These are phyloP conservation scores for Eremothecium sinecaudum DNA, from an alignment of 1,139 yeast species.

Conservation along the genomic window DNA sequence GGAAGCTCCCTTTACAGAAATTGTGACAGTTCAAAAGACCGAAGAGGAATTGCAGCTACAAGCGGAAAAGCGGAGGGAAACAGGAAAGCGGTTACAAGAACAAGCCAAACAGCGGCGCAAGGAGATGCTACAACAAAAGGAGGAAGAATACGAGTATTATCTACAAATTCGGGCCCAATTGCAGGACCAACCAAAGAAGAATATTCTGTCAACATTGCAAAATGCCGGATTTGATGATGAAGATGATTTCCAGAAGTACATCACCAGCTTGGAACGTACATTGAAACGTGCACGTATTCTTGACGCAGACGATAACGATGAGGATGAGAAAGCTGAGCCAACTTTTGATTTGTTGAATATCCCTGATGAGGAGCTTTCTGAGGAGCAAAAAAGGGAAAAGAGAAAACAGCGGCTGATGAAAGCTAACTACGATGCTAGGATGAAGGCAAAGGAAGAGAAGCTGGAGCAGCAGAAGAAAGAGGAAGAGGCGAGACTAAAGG, in stretches of 20 bases:
- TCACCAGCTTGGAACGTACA: slow-evolving; percentile 57
- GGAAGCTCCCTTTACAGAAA: slow-evolving; percentile 72
- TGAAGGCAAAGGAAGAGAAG: slow-evolving; percentile 73
- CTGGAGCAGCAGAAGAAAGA: slow-evolving; percentile 44
- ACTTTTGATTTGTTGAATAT: slow-evolving; percentile 72
- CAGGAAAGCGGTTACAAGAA: slow-evolving; percentile 81
- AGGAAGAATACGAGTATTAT: slow-evolving; percentile 70
- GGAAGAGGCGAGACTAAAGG: slow-evolving; percentile 46
- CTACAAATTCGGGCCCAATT: slow-evolving; percentile 47
- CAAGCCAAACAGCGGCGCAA: slow-evolving; percentile 80
- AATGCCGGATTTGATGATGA: slow-evolving; percentile 74
- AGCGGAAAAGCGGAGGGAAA: slow-evolving; percentile 73
- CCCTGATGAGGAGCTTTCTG: slow-evolving; percentile 74
- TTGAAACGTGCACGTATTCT: slow-evolving; percentile 58
- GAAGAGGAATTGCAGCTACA: slow-evolving; percentile 75
- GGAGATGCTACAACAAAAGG: slow-evolving; percentile 73
- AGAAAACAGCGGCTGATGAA: slow-evolving; percentile 72
- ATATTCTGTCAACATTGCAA: slow-evolving; percentile 39
- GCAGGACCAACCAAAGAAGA: slow-evolving; percentile 39
- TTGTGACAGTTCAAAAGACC: slow-evolving; percentile 57
- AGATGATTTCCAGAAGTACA: slow-evolving; percentile 59
- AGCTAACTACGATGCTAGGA: slow-evolving; percentile 83
- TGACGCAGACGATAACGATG: slow-evolving; percentile 50
- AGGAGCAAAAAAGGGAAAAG: slow-evolving; percentile 79
- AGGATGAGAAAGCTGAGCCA: slow-evolving; percentile 40